These are phyloP conservation scores for Wickerhamomyces sp. DNA, from an alignment of 1,139 yeast species.

Conservation along the genomic window DNA sequence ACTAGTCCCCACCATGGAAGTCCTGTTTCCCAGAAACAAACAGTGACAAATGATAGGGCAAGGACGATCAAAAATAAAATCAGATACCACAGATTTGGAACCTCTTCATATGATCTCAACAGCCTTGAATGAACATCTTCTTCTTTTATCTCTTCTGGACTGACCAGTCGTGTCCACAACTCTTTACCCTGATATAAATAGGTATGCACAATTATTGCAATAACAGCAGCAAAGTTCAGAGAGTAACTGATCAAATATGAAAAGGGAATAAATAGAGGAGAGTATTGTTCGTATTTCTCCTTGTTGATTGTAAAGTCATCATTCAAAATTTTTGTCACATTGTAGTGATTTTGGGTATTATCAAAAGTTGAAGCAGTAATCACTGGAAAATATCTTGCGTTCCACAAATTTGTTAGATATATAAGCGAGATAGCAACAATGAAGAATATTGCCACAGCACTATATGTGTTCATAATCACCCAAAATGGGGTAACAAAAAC, in stretches of 20 bases:
- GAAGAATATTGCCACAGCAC: slow-evolving; percentile 25
- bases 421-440: slow-evolving; percentile 26
- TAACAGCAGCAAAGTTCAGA: slow-evolving; percentile 34
- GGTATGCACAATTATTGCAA: slow-evolving; percentile 34
- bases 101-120: slow-evolving; percentile 30
- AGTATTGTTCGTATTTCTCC: slow-evolving; percentile 26
- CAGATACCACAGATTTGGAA: slow-evolving; percentile 35
- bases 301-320: slow-evolving; percentile 22
- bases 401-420: slow-evolving; percentile 33
- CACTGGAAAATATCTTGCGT: slow-evolving; percentile 34
- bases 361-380: slow-evolving; percentile 31
- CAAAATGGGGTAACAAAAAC: slow-evolving; percentile 55
- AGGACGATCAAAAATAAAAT: slow-evolving; percentile 26
- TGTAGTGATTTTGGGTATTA: slow-evolving; percentile 27
- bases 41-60: slow-evolving; percentile 28
- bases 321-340: slow-evolving; percentile 33
- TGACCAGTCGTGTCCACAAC: slow-evolving; percentile 24
- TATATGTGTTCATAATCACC: slow-evolving; percentile 31
- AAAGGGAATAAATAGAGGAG: slow-evolving; percentile 33
- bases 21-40: slow-evolving; percentile 25
- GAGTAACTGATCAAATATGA: slow-evolving; percentile 33
- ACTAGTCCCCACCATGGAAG: slow-evolving; percentile 32
- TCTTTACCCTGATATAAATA: slow-evolving; percentile 34
- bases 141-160: slow-evolving; percentile 27
- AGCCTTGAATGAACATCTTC: slow-evolving; percentile 34